Evolutionary conservation across 73 alveolate genomes (phyloP).

Genomic region (Paramecium tetraurelia): DNA sequence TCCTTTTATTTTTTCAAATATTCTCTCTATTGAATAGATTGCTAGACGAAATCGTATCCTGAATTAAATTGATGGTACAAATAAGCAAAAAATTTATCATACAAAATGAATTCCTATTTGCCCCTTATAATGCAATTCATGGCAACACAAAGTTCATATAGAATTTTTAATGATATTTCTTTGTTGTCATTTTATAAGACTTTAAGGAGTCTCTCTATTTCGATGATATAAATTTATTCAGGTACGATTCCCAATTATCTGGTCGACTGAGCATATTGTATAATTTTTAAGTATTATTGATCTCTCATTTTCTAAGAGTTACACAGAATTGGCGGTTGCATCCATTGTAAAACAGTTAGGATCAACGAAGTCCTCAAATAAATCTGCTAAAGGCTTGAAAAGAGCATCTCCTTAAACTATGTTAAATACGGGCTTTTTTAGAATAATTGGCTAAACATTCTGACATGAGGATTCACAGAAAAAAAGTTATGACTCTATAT

Average conservation of each 20-base stretch:
- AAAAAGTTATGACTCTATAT: neutral
- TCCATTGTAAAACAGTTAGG: constrained; percentile 24
- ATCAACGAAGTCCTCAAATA: neutral
- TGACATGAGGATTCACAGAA: constrained; percentile 8
- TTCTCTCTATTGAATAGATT: neutral
- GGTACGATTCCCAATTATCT: neutral
- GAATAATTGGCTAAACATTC: neutral
- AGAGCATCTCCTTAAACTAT: constrained; percentile 29
- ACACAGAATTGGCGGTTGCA: constrained; percentile 30
- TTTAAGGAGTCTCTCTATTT: constrained; percentile 7
- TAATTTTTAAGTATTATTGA: neutral
- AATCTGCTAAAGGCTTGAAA: neutral
- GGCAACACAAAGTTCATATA: neutral
- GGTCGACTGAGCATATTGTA: neutral
- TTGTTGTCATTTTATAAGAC: neutral
- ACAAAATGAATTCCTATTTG: neutral
- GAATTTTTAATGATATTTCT: constrained; percentile 19
- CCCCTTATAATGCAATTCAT: neutral
- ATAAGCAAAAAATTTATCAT: constrained; percentile 37
- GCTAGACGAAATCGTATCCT: neutral
- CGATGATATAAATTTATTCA: neutral
- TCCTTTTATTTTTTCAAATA: neutral
- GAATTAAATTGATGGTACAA: neutral
- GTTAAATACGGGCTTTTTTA: neutral
- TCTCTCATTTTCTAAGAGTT: constrained; percentile 7